Base-by-base conservation (phyloP, 2,329 filamentous ascomycete species). In the Scopulariopsis brevicaulis region DNA sequence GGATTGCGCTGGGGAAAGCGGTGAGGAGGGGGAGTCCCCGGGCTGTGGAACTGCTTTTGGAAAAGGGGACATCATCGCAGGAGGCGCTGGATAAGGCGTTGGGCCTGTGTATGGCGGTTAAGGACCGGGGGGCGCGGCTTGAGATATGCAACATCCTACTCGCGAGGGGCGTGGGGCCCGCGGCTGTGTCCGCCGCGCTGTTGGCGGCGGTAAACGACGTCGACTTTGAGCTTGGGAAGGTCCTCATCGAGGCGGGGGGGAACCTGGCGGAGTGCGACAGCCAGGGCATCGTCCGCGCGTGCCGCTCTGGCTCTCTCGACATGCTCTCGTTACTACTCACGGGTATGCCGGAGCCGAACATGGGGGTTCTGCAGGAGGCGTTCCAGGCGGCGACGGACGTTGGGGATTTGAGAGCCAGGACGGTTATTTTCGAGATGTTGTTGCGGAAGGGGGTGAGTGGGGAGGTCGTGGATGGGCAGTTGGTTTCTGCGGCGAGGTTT, bases 351-450 rank as follows among this genome's bases (percentile, higher is more conserved):
- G 64, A 72, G 4, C 65, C 74, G 0, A 71, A 71, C 12, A 72
- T 72, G 54, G 64, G 67, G 7, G 79, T 75, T 0, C 65, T 83
- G 3, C 71, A 76, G 34, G 72, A 73, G 46, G 79, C 76, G 0
- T 83, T 84, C 52, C 77, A 82, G 60, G 80, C 79, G 2, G 79
- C 80, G 0, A 81, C 77, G 0, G 75, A 79, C 56, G 70, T 82
- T 1, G 67, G 74, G 1, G 77, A 82, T 59, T 65, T 83, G 4
- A 71, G 71, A 56, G 75, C 72, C 46, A 70, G 80, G 2, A 75
- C 74, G 0, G 71, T 72, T 24, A 70, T 83, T 2, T 80, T 84
- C 52, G 71, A 76, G 56, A 65, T 79, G 2, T 69, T 85, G 1
- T 65, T 85, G 0, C 69, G 74, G 12, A 72, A 72, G 37, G 80